Conservation (phyloP, 75 land plant genomes). For the Isoetes taiwanensis region DNA sequence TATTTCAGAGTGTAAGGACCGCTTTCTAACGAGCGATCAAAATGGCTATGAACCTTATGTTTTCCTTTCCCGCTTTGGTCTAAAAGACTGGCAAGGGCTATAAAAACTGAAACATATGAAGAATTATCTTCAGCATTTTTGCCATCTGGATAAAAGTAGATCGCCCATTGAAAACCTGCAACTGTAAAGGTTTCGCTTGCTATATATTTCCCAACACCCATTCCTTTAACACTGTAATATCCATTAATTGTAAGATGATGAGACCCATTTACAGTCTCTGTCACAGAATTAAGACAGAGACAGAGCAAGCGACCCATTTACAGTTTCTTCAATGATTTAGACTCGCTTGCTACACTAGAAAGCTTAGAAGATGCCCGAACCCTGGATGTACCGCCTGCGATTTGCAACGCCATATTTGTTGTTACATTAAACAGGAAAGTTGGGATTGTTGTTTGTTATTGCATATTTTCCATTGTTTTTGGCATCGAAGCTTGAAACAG, state of each 20-base stretch:
- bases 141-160: slow-evolving; percentile 74
- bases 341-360: too few relatives aligned
- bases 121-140: slow-evolving; percentile 58
- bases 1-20: slow-evolving; percentile 77
- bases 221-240: slow-evolving; percentile 61
- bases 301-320: too few relatives aligned
- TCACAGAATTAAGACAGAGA: too few relatives aligned
- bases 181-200: slow-evolving; percentile 68
- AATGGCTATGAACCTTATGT: slow-evolving; percentile 70
- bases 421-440: too few relatives aligned
- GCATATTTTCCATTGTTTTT: too few relatives aligned
- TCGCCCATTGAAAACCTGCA: slow-evolving; percentile 65
- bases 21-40: slow-evolving; percentile 46
- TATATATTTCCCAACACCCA: slow-evolving; percentile 73
- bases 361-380: too few relatives aligned
- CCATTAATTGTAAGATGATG: slow-evolving; percentile 70
- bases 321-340: too few relatives aligned
- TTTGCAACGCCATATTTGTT: too few relatives aligned
- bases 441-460: too few relatives aligned
- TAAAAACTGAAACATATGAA: slow-evolving; percentile 52
- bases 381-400: too few relatives aligned
- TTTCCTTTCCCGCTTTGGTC: slow-evolving; percentile 72
- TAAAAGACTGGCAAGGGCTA: slow-evolving; percentile 59
- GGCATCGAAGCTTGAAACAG: too few relatives aligned
- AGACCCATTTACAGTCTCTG: slow-evolving; percentile 73